Conservation (phyloP, 1,284 basidiomycete genomes). For the Anthracocystis walkeri region DNA sequence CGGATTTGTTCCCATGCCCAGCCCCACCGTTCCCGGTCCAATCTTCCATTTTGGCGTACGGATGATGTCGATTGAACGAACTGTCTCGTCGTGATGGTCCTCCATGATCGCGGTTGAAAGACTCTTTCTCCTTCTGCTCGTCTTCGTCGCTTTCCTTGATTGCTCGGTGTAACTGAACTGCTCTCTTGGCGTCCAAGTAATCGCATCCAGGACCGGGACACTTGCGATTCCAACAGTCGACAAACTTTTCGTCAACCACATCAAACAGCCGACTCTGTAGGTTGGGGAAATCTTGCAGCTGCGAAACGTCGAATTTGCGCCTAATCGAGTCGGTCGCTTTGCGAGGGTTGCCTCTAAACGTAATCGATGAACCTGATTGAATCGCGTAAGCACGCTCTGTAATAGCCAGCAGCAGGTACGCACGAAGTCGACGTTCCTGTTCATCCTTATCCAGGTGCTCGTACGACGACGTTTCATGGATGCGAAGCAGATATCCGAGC, state of each 20-base stretch:
- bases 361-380: slow-evolving; percentile 55
- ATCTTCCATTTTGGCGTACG: slow-evolving; percentile 27
- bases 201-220: slow-evolving; percentile 53
- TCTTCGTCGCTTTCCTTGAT: slow-evolving; percentile 53
- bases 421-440: slow-evolving; percentile 59
- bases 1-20: slow-evolving; percentile 11
- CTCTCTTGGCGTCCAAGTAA: slow-evolving; percentile 44
- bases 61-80: slow-evolving; percentile 16
- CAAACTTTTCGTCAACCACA: slow-evolving; percentile 62
- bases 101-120: slow-evolving; percentile 20
- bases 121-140: slow-evolving; percentile 41
- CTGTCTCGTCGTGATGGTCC: slow-evolving; percentile 17
- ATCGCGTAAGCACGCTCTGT: slow-evolving; percentile 64
- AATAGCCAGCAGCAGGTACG: slow-evolving; percentile 65
- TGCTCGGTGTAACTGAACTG: slow-evolving; percentile 49
- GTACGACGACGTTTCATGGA: slow-evolving; percentile 62
- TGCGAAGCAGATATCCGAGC: slow-evolving; percentile 58
- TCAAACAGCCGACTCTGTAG: slow-evolving; percentile 49
- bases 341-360: slow-evolving; percentile 56
- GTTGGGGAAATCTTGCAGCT: slow-evolving; percentile 59
- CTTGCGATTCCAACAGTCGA: slow-evolving; percentile 62
- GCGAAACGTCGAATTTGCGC: slow-evolving; percentile 46
- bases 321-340: slow-evolving; percentile 50
- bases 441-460: slow-evolving; percentile 61
- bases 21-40: background rate